Base-by-base conservation (phyloP, 768 basidiomycete species). In the Lactifluus volemus region DNA sequence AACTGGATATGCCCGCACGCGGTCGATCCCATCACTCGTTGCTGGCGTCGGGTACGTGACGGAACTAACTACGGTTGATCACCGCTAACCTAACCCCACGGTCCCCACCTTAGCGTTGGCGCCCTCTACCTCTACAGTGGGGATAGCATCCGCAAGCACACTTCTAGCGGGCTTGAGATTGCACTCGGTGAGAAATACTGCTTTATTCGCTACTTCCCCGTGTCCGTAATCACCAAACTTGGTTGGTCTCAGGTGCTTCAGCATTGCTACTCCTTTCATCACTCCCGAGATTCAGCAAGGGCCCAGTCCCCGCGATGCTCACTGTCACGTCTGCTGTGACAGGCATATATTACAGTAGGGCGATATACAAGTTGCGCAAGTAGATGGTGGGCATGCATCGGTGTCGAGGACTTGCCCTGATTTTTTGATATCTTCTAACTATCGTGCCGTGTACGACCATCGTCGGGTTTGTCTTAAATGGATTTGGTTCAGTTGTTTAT, bases 11-110 rank as follows among this genome's bases (percentile, higher is more conserved):
- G 81, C 76, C 7, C 78, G 81, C 66, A 88, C 85, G 61, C 81
- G 85, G 25, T 92, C 89, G 36, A 76, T 92, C 34, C 92, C 91
- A 6, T 92, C 92, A 12, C 71, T 93, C 45, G 82, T 92, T 19
- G 91, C 91, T 59, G 91, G 91, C 42, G 80, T 90, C 48, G 78
- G 85, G 89, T 92, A 67, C 47, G 84, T 71, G 15, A 34, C 15
- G 14, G 1, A 12, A 38, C 41, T 17, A 8, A 36, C 4, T 10
- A 3, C 2, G 25, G 5, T 29, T 48, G 11, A 66, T 10, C 1
- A 17, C 25, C 38, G 9, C 21, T 21, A 25, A 51, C 38, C n/a
- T 25, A 29, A n/a, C 38, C 29, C 15, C 3, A 15, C n/a, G 15
- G 30, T 39, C 60, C 48, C 32, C 36, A 0, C 5, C 5, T 9